Conservation (phyloP, 345 rosid species). For the Euphorbia peplus region DNA sequence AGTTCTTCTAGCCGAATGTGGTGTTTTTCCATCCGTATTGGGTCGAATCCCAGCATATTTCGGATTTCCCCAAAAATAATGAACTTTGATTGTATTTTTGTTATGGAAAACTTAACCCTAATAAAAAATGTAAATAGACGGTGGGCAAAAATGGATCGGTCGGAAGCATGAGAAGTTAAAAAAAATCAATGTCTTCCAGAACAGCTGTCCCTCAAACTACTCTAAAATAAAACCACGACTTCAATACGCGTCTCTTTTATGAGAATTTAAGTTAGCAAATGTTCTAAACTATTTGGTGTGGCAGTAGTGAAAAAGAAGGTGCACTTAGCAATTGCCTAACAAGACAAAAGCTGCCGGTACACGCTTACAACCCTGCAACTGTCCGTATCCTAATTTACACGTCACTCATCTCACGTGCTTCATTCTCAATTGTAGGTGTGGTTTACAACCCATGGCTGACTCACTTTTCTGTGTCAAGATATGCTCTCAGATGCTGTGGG, state of each 20-base stretch:
- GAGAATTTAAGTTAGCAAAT: too few relatives aligned
- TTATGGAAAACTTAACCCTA: too few relatives aligned
- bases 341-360: neutral
- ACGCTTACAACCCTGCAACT: neutral
- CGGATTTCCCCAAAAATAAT: too few relatives aligned
- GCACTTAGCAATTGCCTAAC: neutral
- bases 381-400: neutral
- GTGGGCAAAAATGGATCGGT: too few relatives aligned
- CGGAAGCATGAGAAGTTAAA: too few relatives aligned
- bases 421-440: neutral
- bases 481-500: neutral
- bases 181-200: too few relatives aligned
- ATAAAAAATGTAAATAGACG: too few relatives aligned
- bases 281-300: neutral
- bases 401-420: constrained; percentile 6
- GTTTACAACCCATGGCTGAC: constrained; percentile 14
- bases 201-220: neutral
- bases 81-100: too few relatives aligned
- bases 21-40: too few relatives aligned
- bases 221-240: neutral
- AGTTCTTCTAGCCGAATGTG: too few relatives aligned
- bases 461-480: constrained; percentile 18
- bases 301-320: neutral
- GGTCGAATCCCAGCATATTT: too few relatives aligned
- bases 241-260: neutral